Evolutionary conservation across 306 rosid genomes (phyloP).

Genomic region (Glycine soja): DNA sequence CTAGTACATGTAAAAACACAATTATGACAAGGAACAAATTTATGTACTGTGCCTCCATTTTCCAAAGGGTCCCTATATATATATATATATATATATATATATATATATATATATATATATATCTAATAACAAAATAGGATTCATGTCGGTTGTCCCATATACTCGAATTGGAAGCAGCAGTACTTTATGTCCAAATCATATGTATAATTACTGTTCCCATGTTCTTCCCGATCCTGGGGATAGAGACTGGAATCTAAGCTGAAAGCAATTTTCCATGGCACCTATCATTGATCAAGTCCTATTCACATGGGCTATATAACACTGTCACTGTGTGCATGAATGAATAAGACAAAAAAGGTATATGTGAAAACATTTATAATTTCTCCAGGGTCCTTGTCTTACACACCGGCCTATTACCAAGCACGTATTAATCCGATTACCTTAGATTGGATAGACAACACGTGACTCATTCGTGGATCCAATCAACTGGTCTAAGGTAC

Average conservation of each 20-base stretch:
- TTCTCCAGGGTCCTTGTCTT: neutral
- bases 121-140: slow-evolving; percentile 24
- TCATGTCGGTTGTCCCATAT: slow-evolving; percentile 34
- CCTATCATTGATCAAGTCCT: slow-evolving; percentile 4
- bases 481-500: neutral
- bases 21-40: no score
- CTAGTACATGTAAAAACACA: no score
- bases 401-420: no score
- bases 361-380: neutral
- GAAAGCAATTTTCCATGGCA: neutral
- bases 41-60: no score
- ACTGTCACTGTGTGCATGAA: slow-evolving; percentile 1
- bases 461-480: slow-evolving; percentile 8
- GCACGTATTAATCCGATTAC: neutral
- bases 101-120: neutral
- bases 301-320: slow-evolving; percentile 11
- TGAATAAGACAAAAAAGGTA: slow-evolving; percentile 6
- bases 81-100: neutral
- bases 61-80: neutral
- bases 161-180: slow-evolving; percentile 12
- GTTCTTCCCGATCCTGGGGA: slow-evolving; percentile 34
- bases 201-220: slow-evolving; percentile 19
- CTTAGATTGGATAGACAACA: slow-evolving; percentile 20
- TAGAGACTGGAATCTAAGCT: slow-evolving; percentile 33
- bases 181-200: slow-evolving; percentile 45